Base-by-base conservation (phyloP, 1,284 basidiomycete genomes). In the Ceratobasidium sp. region DNA sequence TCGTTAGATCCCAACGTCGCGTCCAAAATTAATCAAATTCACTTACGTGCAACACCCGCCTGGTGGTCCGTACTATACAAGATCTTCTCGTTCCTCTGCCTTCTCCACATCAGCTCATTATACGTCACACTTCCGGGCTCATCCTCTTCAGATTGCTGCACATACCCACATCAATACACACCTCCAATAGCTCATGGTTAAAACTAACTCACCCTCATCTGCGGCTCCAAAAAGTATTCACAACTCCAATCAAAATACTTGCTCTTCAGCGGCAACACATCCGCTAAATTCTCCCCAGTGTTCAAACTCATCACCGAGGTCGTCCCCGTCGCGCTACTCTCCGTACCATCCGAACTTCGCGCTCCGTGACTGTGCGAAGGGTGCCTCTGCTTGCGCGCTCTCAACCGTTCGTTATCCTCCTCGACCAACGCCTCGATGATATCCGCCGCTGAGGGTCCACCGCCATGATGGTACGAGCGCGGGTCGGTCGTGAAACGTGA, bases 191-290 rank as follows among this genome's bases (percentile, higher is more conserved):
- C 26, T 23, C 50, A 26, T 40, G 26, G 20, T 12, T 3, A 70
- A 57, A 50, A 2, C 15, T 20, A 9, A 86, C 92, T 82, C 82
- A 96, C 95, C 87, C 95, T 93, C 96, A 98, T 98, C 85, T 98
- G 97, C 3, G 97, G 96, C 85, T 99, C 97, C 80, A 95, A 96
- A 87, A 98, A 99, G 84, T 99, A 99, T 83, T 99, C 97, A 82
- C 92, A 92, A 79, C 96, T 96, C 95, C 96, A 99, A 83, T 98
- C 96, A 83, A 95, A 99, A 84, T 96, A 97, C 1, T 91, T 90
- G 82, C 95, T 96, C 85, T 96, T 96, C 81, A 99, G 86, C 0
- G 97, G 97, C 78, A 99, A 86, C 1, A 87, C 85, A 81, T 89
- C 74, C 44, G 66, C 74, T 6, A 79, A 56, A 1, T 59, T 68